These are phyloP conservation scores for Rhododendron henanense DNA, from an alignment of 148 eudicot genomes.

Conservation along the genomic window DNA sequence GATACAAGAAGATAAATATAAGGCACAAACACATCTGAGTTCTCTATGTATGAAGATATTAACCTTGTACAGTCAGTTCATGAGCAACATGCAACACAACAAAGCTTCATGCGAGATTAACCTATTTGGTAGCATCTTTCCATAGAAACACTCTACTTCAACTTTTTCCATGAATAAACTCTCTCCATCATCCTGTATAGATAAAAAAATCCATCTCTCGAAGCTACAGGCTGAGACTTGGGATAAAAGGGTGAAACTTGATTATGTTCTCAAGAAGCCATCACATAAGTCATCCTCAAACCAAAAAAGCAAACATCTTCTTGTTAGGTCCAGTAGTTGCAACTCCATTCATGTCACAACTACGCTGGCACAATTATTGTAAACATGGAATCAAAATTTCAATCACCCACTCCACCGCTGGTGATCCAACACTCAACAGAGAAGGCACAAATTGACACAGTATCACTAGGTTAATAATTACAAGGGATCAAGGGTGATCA, in stretches of 20 bases:
- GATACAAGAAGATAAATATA: slow-evolving; percentile 18
- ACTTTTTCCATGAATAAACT: neutral
- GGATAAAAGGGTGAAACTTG: neutral
- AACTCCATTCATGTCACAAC: neutral
- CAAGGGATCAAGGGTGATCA: neutral
- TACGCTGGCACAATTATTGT: neutral
- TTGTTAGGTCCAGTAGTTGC: neutral
- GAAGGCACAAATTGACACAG: neutral
- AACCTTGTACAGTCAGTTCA: neutral
- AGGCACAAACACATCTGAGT: neutral
- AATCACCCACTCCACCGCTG: neutral
- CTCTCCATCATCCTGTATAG: neutral
- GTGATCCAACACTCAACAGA: neutral
- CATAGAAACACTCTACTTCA: neutral
- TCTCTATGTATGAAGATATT: neutral
- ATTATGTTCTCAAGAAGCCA: neutral
- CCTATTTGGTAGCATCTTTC: neutral
- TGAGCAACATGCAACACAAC: neutral
- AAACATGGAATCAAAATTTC: neutral
- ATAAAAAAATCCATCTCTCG: neutral
- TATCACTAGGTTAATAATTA: neutral
- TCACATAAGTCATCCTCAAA: neutral
- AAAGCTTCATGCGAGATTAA: neutral
- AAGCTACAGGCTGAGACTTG: neutral
- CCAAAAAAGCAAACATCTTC: neutral